Evolutionary conservation across 2,329 filamentous ascomycete species (phyloP).

Genomic region (Alternaria triticina): DNA sequence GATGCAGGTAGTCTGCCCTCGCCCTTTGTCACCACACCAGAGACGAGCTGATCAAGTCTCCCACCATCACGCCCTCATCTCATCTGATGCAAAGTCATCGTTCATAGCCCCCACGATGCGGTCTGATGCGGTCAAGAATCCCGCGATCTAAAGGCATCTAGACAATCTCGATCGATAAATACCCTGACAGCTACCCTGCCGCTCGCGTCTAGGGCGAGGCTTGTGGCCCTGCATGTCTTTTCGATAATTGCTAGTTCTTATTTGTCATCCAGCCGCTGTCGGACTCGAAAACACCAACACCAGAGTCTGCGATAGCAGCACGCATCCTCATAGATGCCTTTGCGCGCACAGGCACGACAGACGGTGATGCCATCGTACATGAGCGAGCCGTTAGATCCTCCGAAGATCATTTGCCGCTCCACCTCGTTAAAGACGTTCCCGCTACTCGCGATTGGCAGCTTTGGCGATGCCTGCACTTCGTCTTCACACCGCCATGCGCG

Average conservation of each 20-base stretch:
- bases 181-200: conserved; percentile 5
- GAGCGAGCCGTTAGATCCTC: conserved; percentile 8
- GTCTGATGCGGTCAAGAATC: background rate
- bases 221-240: conserved; percentile 9
- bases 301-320: background rate
- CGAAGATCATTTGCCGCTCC: conserved; percentile 21
- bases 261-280: conserved; percentile 15
- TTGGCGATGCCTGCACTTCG: conserved; percentile 15
- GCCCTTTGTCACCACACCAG: background rate
- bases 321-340: background rate
- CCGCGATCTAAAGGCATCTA: conserved; percentile 3
- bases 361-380: conserved; percentile 17
- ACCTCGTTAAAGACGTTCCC: conserved; percentile 9
- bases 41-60: background rate
- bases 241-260: conserved; percentile 3
- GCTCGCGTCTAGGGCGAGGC: conserved; percentile 1
- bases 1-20: background rate
- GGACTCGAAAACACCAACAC: background rate
- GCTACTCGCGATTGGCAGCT: conserved; percentile 26
- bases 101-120: background rate
- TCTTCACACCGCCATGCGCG: conserved; percentile 14
- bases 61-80: background rate
- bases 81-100: background rate
- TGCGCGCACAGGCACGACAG: background rate
- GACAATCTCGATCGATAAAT: conserved; percentile 5